Evolutionary conservation across 2,329 filamentous ascomycete genomes (phyloP), one percentile per base, ranked within the genome.

Genomic region (Cordyceps cicadae): DNA sequence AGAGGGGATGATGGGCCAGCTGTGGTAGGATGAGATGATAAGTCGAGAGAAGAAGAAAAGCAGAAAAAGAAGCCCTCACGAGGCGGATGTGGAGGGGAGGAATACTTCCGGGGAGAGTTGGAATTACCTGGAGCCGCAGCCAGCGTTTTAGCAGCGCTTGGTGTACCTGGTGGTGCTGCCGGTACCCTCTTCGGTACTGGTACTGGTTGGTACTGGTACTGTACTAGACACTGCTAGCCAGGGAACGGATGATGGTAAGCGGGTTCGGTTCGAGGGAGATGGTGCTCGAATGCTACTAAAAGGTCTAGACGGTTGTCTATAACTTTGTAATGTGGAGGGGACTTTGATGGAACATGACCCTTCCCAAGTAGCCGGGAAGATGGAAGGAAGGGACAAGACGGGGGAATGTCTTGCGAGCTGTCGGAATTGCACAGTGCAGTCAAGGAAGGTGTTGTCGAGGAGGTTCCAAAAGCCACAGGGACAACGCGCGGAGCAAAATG

Each of bases 21-120:
- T 34, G 12, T 17, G 41, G 46, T 9, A 48, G 26, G 48, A 37
- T 15, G 43, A 57, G n/a, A 19, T 21, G 9, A 50, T 7, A 34
- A 15, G 24, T 49, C 11, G 45, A 50, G 17, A 21, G 46, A 46
- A 41, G 32, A 50, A 41, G n/a, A 51, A 29, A 51, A 29, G 29
- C 29, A 29, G 29, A 29, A 34, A 32, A 34, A 50, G 54, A 34
- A 57, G 54, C 8, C 54, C 26, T 50, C 41, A n/a, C 32, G 54
- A 57, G 26, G 54, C 32, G 46, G 54, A 50, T 32, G 46, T 50
- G 54, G 54, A 57, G 54, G 46, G 45, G 45, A 50, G 45, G 21
- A 57, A 50, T 41, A 11, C 45, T 50, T 39, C 49, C 41, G 43
- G 45, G 43, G 17, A 56, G 26, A 54, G 39, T 45, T 54, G 51